Percentiles rank a stretch among this genome's conserved stretches.
Evolutionary conservation across 371 early-diverging fungal species (phyloP).

Genomic region (Thermomucor indicae-seudaticae): DNA sequence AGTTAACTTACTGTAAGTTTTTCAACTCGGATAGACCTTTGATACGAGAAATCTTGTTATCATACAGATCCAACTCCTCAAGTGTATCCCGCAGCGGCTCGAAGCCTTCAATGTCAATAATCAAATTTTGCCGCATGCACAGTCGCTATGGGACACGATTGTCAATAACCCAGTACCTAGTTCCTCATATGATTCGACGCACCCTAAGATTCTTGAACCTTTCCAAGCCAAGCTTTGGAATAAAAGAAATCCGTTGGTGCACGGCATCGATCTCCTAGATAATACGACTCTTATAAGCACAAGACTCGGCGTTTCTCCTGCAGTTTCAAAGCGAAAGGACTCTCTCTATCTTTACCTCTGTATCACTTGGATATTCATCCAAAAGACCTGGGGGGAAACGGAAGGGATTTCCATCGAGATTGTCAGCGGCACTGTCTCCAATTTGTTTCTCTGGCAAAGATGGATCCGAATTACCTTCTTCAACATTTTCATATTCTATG

Average conservation of each 20-base stretch:
- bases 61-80: slow-evolving; percentile 89
- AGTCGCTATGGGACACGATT: slow-evolving; percentile 47
- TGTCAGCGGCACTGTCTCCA: neutral
- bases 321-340: neutral
- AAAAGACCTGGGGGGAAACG: slow-evolving; percentile 18
- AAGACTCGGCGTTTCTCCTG: neutral
- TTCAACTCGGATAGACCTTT: slow-evolving; percentile 59
- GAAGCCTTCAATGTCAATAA: slow-evolving; percentile 71
- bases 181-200: neutral
- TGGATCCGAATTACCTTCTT: neutral
- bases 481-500: neutral
- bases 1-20: slow-evolving; percentile 57
- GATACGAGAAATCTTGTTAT: slow-evolving; percentile 84
- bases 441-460: neutral
- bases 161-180: neutral
- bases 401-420: neutral
- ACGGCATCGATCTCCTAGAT: slow-evolving; percentile 77
- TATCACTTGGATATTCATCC: slow-evolving; percentile 38
- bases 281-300: neutral
- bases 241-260: slow-evolving; percentile 67
- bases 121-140: slow-evolving; percentile 88
- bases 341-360: no score
- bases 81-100: slow-evolving; percentile 62
- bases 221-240: slow-evolving; percentile 57
- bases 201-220: slow-evolving; percentile 74